phyloP scores from a whole-genome alignment of 768 basidiomycete genomes.

The Phanerochaete carnosa region DNA sequence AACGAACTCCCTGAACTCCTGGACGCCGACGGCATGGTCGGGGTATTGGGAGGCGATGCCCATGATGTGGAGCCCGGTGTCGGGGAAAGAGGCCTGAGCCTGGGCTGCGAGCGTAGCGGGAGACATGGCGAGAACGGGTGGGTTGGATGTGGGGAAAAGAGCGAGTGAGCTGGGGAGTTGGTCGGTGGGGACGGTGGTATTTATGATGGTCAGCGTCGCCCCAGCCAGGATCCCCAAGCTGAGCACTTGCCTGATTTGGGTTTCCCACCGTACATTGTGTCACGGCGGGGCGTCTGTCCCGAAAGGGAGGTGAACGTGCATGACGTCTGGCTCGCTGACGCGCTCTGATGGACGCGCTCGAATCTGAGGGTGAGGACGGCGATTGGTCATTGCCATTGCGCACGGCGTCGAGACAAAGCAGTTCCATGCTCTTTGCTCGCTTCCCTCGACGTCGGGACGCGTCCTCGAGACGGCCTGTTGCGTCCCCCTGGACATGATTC shows the following conservation, averaged over 20 bases:
- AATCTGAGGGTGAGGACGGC: no score
- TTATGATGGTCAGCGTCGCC: background rate
- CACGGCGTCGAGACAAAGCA: no score
- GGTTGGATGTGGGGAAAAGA: background rate
- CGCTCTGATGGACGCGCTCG: no score
- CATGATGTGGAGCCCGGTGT: conserved; percentile 8
- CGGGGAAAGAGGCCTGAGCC: conserved; percentile 7
- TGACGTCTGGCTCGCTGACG: background rate
- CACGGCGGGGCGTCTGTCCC: background rate
- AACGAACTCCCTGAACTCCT: conserved; percentile 1
- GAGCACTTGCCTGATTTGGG: background rate
- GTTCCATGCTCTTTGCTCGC: no score
- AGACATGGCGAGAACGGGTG: background rate
- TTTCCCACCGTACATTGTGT: background rate
- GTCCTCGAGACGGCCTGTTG: no score
- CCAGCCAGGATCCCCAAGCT: background rate
- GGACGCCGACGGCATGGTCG: background rate
- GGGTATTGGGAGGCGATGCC: conserved; percentile 6
- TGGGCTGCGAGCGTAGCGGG: conserved; percentile 1
- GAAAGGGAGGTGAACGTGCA: background rate
- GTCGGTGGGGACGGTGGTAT: background rate
- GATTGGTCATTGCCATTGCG: no score
- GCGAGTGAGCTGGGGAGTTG: background rate
- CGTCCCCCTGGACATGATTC: no score
- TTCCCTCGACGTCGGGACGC: no score